Base-by-base conservation (phyloP, 495 filamentous ascomycete species). In the Penicillium egyptiacum region DNA sequence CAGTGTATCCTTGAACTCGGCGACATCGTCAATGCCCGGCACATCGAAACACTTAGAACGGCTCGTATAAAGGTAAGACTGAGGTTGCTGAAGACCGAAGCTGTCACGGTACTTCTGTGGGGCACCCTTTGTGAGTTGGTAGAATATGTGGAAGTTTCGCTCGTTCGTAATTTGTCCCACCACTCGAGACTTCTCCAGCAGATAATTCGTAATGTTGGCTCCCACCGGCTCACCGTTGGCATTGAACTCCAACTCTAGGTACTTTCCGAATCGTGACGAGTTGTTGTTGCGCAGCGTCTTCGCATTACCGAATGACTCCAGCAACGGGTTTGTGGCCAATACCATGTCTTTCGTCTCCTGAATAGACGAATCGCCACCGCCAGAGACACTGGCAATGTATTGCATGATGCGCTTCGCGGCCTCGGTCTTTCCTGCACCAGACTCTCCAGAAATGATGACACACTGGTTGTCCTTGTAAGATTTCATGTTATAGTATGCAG, bases 331-430 rank as follows among this genome's bases (percentile, higher is more conserved):
- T 22, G 95, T 99, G 56, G 95, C 95, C 67, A 98, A 79, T 59
- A 98, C 93, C 94, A 98, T 98, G 64, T 98, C 91, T 75, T 98
- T 99, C 64, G 91, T 96, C 69, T 96, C 83, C 70, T 98, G 90
- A 68, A 98, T 97, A n/a, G 90, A 92, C 25, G 88, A 90, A 65
- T 92, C 87, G 61, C 80, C 86, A 42, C 91, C 90, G 40, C 91
- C 91, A 1, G 95, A 97, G 5, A 96, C 92, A 67, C 88, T 96
- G 52, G 95, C 95, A 75, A 99, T 97, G 75, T 98, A 98, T 74
- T 98, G 95, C 92, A 99, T 99, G 60, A 99, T 88, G 61, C 92
- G 86, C 80, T 99, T 99, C 50, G 95, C 95, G 0, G 95, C 95
- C 71, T 99, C 95, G n/a, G 95, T 99, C 77, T 99, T 99, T 64